phyloP scores from a whole-genome alignment of 2,329 filamentous ascomycete genomes.

The Fusarium hostae region DNA sequence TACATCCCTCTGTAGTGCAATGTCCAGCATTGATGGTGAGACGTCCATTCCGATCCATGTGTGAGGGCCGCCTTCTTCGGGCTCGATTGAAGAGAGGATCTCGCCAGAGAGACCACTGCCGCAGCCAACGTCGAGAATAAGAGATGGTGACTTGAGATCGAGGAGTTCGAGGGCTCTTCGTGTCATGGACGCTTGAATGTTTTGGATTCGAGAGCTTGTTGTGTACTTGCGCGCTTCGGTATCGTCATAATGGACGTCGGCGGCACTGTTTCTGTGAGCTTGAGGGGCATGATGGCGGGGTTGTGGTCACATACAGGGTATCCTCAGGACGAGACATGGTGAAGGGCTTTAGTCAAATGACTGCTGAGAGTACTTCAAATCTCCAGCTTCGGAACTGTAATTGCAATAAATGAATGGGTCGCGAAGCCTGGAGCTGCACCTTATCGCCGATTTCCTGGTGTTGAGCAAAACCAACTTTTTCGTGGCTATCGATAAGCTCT shows the following conservation, averaged over 20 bases:
- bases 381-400: accelerated
- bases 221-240: constrained; percentile 97
- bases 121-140: constrained; percentile 97
- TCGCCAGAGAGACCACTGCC: constrained; percentile 94
- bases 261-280: constrained; percentile 69
- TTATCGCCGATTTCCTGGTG: constrained; percentile 26
- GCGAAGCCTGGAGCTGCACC: constrained; percentile 1
- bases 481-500: constrained; percentile 45
- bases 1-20: constrained; percentile 89
- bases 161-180: constrained; percentile 92
- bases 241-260: constrained; percentile 98
- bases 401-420: not conserved
- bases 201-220: constrained; percentile 92
- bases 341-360: constrained; percentile 15
- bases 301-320: constrained; percentile 72
- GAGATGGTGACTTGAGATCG: constrained; percentile 78
- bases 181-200: constrained; percentile 95
- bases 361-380: accelerated
- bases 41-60: constrained; percentile 99
- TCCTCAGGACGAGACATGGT: constrained; percentile 98
- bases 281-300: constrained; percentile 41
- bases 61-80: constrained; percentile 83
- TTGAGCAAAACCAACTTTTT: constrained; percentile 41
- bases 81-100: constrained; percentile 80
- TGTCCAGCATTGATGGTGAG: constrained; percentile 93